Conservation (phyloP, 1,284 basidiomycete species). For the Xerocomus nothofagi region DNA sequence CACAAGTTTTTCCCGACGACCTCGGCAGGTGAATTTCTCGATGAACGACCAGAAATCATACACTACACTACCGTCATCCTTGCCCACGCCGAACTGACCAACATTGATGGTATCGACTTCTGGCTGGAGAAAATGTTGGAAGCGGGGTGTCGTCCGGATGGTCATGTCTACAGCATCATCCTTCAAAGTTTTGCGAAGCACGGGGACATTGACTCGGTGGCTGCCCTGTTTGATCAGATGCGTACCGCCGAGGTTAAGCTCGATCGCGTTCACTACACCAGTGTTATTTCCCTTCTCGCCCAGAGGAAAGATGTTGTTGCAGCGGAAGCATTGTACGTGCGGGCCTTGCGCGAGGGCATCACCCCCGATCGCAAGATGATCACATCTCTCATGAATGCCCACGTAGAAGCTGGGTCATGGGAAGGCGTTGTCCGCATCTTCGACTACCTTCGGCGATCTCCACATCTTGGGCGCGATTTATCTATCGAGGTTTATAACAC, state of each 20-base stretch:
- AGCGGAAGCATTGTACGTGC: slow-evolving; percentile 69
- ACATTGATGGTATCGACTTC: slow-evolving; percentile 51
- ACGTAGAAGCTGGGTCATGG: slow-evolving; percentile 85
- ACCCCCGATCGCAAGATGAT: slow-evolving; percentile 66
- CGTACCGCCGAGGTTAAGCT: slow-evolving; percentile 49
- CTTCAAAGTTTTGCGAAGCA: slow-evolving; percentile 60
- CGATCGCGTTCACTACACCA: slow-evolving; percentile 61
- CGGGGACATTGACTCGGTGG: slow-evolving; percentile 58
- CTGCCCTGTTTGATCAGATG: slow-evolving; percentile 65
- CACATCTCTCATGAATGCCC: slow-evolving; percentile 78
- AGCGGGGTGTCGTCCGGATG: slow-evolving; percentile 52
- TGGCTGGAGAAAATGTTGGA: slow-evolving; percentile 59
- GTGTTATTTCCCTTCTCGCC: slow-evolving; percentile 70
- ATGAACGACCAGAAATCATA: slow-evolving; percentile 41
- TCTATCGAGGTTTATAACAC: slow-evolving; percentile 71
- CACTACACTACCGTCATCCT: slow-evolving; percentile 62
- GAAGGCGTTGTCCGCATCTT: slow-evolving; percentile 70
- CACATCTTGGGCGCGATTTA: slow-evolving; percentile 39
- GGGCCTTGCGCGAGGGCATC: slow-evolving; percentile 61
- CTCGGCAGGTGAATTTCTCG: slow-evolving; percentile 25
- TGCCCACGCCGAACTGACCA: slow-evolving; percentile 51
- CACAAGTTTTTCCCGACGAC: slow-evolving; percentile 49
- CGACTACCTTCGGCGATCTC: slow-evolving; percentile 58
- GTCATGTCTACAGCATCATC: slow-evolving; percentile 59
- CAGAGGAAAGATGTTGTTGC: slow-evolving; percentile 63